Percentiles rank a stretch among this genome's conserved stretches.
Evolutionary conservation across 2,329 filamentous ascomycete species (phyloP).

Genomic region (Epichloe coenophiala): DNA sequence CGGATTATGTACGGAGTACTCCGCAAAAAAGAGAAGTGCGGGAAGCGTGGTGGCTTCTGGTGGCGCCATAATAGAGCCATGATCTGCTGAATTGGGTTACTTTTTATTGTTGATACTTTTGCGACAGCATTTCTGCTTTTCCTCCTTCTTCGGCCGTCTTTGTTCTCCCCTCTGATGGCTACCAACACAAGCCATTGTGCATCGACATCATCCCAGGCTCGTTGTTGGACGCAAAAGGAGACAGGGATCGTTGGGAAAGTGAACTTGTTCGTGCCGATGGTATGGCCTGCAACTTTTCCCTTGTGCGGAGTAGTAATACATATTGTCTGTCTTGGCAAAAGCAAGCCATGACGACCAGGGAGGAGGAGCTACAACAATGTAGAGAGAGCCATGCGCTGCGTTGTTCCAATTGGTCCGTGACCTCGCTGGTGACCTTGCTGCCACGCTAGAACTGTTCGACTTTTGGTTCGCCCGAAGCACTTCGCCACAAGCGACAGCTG

Average conservation of each 20-base stretch:
- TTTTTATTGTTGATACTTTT: background rate
- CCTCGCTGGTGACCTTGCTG: no score
- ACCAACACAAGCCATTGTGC: background rate
- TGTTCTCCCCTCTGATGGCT: background rate
- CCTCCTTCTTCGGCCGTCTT: background rate
- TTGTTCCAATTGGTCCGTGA: no score
- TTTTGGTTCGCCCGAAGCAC: background rate
- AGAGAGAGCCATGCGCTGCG: background rate
- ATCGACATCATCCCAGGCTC: background rate
- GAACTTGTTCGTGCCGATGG: background rate
- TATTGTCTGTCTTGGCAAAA: no score
- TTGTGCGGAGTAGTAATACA: background rate
- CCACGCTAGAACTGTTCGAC: no score
- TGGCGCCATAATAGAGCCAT: background rate
- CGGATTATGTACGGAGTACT: no score
- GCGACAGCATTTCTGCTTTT: no score
- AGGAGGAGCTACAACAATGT: background rate
- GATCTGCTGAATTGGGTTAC: background rate
- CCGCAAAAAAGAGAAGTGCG: no score
- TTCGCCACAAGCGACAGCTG: background rate
- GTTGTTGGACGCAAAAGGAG: background rate
- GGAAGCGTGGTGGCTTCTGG: no score
- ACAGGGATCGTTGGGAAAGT: background rate
- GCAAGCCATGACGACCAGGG: background rate
- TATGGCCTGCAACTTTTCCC: background rate